These are phyloP conservation scores for Globisporangium parvum DNA, from an alignment of 352 stramenopile genomes.

Conservation along the genomic window DNA sequence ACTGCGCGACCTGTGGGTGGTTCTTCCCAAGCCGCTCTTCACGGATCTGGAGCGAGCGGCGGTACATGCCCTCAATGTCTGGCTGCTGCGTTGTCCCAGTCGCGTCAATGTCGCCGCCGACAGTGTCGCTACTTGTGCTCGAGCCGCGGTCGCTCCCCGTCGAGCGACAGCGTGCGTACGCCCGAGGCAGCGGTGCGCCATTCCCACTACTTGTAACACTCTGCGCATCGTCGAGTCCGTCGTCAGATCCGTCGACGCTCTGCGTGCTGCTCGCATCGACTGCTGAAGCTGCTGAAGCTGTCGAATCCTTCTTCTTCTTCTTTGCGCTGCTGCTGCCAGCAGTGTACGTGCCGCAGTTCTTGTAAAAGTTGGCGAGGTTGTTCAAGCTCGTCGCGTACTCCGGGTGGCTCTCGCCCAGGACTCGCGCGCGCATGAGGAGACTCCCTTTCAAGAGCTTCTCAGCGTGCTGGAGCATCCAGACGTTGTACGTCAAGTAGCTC, in stretches of 20 bases:
- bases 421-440: slow-evolving; percentile 60
- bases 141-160: slow-evolving; percentile 9
- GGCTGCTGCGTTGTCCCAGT: slow-evolving; percentile 13
- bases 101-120: slow-evolving; percentile 1
- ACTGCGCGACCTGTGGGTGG: slow-evolving; percentile 75
- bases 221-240: slow-evolving; percentile 9
- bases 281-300: not conserved
- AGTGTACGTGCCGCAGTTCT: slow-evolving; percentile 39
- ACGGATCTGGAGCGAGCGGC: slow-evolving; percentile 67
- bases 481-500: slow-evolving; percentile 66
- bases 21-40: slow-evolving; percentile 56
- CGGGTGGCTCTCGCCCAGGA: slow-evolving; percentile 64
- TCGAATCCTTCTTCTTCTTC: slow-evolving; percentile 10
- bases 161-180: not conserved
- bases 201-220: not conserved
- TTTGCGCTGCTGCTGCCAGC: slow-evolving; percentile 6
- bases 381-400: slow-evolving; percentile 82
- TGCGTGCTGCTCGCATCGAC: slow-evolving; percentile 3
- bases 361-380: slow-evolving; percentile 85
- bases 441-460: slow-evolving; percentile 65
- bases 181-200: not conserved
- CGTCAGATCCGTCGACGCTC: slow-evolving; percentile 15
- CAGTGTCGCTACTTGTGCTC: slow-evolving; percentile 12
- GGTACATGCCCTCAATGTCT: slow-evolving; percentile 73
- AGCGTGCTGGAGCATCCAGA: slow-evolving; percentile 69